phyloP scores from a whole-genome alignment of 1,284 basidiomycete species.

The Lignosus rhinocerotis region DNA sequence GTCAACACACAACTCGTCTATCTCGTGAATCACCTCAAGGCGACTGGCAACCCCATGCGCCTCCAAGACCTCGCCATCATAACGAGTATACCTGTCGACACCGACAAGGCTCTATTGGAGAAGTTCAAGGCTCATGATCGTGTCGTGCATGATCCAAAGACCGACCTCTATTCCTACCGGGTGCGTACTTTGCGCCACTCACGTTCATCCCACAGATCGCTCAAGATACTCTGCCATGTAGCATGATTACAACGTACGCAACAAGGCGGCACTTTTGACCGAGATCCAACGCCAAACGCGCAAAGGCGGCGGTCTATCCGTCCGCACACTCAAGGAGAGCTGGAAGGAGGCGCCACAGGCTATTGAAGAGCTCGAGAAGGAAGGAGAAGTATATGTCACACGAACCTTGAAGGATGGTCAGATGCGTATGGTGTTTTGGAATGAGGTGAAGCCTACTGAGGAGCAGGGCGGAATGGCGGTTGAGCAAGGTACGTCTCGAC shows the following conservation, averaged over 20 bases:
- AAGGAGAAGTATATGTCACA: slow-evolving; percentile 85
- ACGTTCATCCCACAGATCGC: background rate
- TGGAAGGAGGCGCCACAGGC: slow-evolving; percentile 85
- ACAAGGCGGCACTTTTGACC: slow-evolving; percentile 77
- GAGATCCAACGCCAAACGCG: slow-evolving; percentile 81
- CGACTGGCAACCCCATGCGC: slow-evolving; percentile 73
- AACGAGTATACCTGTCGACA: slow-evolving; percentile 74
- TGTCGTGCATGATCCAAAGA: slow-evolving; percentile 78
- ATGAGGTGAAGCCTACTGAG: slow-evolving; percentile 79
- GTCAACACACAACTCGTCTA: slow-evolving; percentile 87
- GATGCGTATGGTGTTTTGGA: slow-evolving; percentile 88
- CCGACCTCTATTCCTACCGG: slow-evolving; percentile 83
- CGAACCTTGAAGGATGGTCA: slow-evolving; percentile 83
- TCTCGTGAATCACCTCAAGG: slow-evolving; percentile 80
- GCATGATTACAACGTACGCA: slow-evolving; percentile 87
- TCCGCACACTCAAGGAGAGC: slow-evolving; percentile 82
- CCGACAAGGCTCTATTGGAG: slow-evolving; percentile 69
- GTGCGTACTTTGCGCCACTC: slow-evolving; percentile 39
- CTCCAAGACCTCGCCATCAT: slow-evolving; percentile 83
- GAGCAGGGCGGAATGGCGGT: slow-evolving; percentile 67
- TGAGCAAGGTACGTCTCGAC: slow-evolving; percentile 68
- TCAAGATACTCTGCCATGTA: slow-evolving; percentile 32
- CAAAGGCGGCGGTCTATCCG: slow-evolving; percentile 81
- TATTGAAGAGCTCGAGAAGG: slow-evolving; percentile 84
- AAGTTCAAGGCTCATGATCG: slow-evolving; percentile 82